phyloP scores from a whole-genome alignment of 202 grass and related monocot species.

The Tripidium arundinaceum region DNA sequence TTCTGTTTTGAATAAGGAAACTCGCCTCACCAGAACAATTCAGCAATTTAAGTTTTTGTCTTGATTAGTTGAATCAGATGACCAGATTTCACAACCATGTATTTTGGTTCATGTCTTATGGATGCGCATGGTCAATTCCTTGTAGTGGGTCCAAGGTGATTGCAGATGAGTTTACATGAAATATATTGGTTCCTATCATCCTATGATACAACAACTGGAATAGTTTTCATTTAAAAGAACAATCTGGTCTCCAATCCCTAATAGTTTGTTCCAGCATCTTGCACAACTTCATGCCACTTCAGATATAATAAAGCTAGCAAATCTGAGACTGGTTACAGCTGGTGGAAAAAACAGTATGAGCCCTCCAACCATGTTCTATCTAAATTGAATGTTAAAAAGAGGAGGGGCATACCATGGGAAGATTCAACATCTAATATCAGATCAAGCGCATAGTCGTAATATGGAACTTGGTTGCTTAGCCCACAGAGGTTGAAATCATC shows the following conservation, averaged over 20 bases:
- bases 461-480: slow-evolving; percentile 91
- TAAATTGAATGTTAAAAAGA: slow-evolving; percentile 10
- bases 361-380: background rate
- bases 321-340: background rate
- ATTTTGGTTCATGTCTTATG: no score
- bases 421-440: slow-evolving; percentile 91
- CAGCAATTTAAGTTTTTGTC: background rate
- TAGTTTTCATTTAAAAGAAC: no score
- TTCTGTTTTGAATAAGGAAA: background rate
- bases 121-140: no score
- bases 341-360: background rate
- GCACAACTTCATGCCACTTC: background rate
- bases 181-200: background rate
- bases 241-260: background rate
- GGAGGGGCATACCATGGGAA: slow-evolving; percentile 62
- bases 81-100: no score
- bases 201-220: background rate
- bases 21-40: background rate
- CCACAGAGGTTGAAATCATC: slow-evolving; percentile 99
- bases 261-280: background rate
- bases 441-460: slow-evolving; percentile 96
- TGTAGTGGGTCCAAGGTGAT: background rate
- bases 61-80: background rate
- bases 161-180: background rate
- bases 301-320: background rate